Base-by-base conservation (phyloP, 2,329 filamentous ascomycete species). In the Aurifilum marmelostoma region DNA sequence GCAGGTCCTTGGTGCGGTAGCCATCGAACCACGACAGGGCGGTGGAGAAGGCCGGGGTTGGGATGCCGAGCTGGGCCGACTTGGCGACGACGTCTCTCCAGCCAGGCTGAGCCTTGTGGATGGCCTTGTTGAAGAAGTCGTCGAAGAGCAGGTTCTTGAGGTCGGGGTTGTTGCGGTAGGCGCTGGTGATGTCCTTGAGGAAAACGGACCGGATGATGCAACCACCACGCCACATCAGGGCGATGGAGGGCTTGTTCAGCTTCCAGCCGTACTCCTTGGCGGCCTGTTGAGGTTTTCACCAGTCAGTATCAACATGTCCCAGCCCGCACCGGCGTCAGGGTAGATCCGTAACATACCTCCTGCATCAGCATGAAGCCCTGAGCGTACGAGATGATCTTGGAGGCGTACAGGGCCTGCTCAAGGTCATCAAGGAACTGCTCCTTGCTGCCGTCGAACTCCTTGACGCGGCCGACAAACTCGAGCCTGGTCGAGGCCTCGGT, bases 291-390 rank as follows among this genome's bases (percentile, higher is more conserved):
- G 32, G 63, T 54, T 54, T 66, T 34, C 34, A 74, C 78, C 72
- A n/a, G 58, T 67, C 32, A 79, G 75, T 65, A 71, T 11, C n/a
- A 6, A 21, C 12, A 8, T 34, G n/a, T 18, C 27, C 8, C 34
- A 29, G 6, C 16, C 11, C 27, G 2, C 37, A 9, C 1, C 43
- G 32, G 43, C 18, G 58, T 32, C 69, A 61, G 66, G 61, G 37
- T 11, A 2, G 24, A 14, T 12, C n/a, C n/a, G n/a, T n/a, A n/a
- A 27, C 89, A 83, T 83, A 94, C 93, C 85, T 97, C 92, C 86
- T 98, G 95, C 89, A 99, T 98, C 79, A 99, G 89, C 95, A 98
- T 98, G 89, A 99, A 99, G 80, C 96, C 96, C 86, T 99, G 96
- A 74, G 96, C 94, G 81, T 99, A 99, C 27, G 96, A 99, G 84